A percentile compares a stretch with the other conserved stretches of the same genome.
phyloP scores from a whole-genome alignment of 2,329 filamentous ascomycete genomes.

The Pseudonectria buxi region DNA sequence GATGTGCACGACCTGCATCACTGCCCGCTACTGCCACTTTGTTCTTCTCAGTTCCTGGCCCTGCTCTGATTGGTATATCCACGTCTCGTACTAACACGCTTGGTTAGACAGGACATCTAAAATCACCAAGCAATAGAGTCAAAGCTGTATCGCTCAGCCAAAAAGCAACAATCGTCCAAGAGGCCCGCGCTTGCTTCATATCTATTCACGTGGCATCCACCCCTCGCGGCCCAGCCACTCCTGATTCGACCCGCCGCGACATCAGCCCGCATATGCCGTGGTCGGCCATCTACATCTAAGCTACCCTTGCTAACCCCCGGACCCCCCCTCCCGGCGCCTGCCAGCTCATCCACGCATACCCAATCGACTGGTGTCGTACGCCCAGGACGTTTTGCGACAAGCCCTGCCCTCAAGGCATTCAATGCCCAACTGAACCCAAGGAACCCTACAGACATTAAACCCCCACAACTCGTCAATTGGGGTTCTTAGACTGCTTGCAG shows the following conservation, averaged over 20 bases:
- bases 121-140: constrained; percentile 19
- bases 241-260: constrained; percentile 33
- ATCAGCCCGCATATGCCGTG: constrained; percentile 55
- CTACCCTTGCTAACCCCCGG: constrained; percentile 30
- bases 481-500: constrained; percentile 13
- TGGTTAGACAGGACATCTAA: constrained; percentile 29
- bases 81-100: constrained; percentile 27
- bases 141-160: constrained; percentile 15
- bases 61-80: constrained; percentile 23
- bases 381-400: constrained; percentile 36
- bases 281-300: constrained; percentile 39
- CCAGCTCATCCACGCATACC: constrained; percentile 57
- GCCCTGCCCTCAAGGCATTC: constrained; percentile 35
- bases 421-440: constrained; percentile 42
- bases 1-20: constrained; percentile 18
- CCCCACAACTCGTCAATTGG: constrained; percentile 21
- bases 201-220: constrained; percentile 39
- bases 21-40: constrained; percentile 16
- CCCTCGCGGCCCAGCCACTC: constrained; percentile 26
- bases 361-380: constrained; percentile 48
- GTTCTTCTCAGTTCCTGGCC: constrained; percentile 15
- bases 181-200: constrained; percentile 10
- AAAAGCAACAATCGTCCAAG: too few species aligned
- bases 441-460: constrained; percentile 29
- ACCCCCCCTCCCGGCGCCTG: constrained; percentile 43